Conservation (phyloP, 305 asterid genomes). For the Plantago lanceolata region DNA sequence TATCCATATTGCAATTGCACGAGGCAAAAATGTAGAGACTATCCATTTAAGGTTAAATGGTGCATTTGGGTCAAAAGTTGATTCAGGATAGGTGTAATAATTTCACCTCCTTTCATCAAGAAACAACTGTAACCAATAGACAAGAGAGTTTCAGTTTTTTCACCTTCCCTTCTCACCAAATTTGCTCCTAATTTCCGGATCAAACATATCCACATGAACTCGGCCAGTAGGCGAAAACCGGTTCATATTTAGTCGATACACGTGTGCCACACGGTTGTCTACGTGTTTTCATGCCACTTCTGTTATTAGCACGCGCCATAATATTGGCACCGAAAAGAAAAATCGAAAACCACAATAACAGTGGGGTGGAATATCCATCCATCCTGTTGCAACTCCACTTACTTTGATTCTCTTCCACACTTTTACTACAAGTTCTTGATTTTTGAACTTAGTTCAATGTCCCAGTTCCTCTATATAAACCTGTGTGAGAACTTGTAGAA, state of each 20-base stretch:
- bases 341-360: background rate
- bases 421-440: background rate
- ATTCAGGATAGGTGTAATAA: constrained; percentile 25
- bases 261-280: no score
- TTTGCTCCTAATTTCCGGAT: background rate
- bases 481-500: background rate
- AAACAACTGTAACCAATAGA: constrained; percentile 56
- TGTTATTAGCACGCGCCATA: background rate
- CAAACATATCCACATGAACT: background rate
- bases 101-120: constrained; percentile 18
- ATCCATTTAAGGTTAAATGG: constrained; percentile 50
- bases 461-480: constrained; percentile 45
- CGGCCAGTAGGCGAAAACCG: background rate
- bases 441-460: constrained; percentile 24
- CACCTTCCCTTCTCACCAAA: constrained; percentile 23
- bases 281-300: no score
- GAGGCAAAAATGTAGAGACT: constrained; percentile 27
- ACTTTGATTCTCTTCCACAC: constrained; percentile 3
- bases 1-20: constrained; percentile 9
- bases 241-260: no score
- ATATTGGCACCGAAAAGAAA: background rate
- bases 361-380: constrained; percentile 6
- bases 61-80: constrained; percentile 42
- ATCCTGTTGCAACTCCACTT: background rate
- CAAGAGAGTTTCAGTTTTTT: constrained; percentile 2